These are phyloP conservation scores for Panicum virgatum DNA, from an alignment of 202 grass and related monocot species.

Conservation along the genomic window DNA sequence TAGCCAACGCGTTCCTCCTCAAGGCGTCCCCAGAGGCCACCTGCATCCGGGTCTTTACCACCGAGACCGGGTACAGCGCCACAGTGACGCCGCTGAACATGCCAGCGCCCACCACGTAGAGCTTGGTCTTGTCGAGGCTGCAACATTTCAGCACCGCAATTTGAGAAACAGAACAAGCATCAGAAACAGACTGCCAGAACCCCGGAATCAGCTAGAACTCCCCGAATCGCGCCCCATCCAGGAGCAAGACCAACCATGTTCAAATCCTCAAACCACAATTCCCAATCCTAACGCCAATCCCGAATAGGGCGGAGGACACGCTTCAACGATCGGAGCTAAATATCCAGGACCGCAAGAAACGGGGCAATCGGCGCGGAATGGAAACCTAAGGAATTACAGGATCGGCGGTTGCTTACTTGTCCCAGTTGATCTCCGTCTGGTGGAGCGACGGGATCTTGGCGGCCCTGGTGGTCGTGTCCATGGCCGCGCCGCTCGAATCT, in stretches of 20 bases:
- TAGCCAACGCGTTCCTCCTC: constrained; percentile 74
- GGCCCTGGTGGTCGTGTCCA: constrained; percentile 47
- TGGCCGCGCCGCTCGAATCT: constrained; percentile 19
- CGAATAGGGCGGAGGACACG: not conserved
- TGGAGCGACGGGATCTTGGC: constrained; percentile 65
- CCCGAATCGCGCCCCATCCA: not conserved
- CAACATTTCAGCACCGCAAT: constrained; percentile 34
- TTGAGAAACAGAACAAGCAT: not conserved
- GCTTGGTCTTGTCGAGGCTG: constrained; percentile 96
- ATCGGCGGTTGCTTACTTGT: constrained; percentile 77
- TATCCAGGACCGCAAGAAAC: not conserved
- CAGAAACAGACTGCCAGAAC: not conserved
- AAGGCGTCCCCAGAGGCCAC: constrained; percentile 79
- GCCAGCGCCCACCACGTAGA: constrained; percentile 87
- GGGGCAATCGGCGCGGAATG: not conserved
- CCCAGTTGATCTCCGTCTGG: constrained; percentile 99
- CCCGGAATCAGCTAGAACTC: not conserved
- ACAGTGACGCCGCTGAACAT: constrained; percentile 91
- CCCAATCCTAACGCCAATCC: constrained; percentile 16
- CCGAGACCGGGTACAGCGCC: constrained; percentile 81
- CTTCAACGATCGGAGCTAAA: constrained; percentile 16
- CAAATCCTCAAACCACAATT: not conserved
- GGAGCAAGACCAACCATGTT: not conserved
- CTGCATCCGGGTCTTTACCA: constrained; percentile 98
- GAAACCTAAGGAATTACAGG: not conserved